Evolutionary conservation across 805 yeast species (phyloP), one percentile per base, ranked within the genome.

Genomic region (Lipomyces sp.): DNA sequence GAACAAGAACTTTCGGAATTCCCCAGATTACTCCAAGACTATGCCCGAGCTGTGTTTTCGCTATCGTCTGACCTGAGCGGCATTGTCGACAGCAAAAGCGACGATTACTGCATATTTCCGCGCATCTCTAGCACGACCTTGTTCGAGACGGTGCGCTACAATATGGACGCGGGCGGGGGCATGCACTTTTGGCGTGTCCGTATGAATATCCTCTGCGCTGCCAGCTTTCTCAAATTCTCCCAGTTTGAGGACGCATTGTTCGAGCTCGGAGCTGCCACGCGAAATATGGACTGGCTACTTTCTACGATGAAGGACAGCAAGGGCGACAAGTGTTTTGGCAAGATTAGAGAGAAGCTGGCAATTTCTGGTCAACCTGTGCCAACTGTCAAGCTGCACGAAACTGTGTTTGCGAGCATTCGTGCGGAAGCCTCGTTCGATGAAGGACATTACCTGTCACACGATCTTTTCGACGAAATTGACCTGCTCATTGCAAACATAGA

Each of bases 171-270:
- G 5, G 14, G 18, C 7, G 36, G 38, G 2, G 33, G 2, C 7
- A 33, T 50, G 18, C 28, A 32, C 2, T 46, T 51, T 14, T 51
- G 51, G 51, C 40, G 33, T 19, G 55, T 47, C 14, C 34, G 51
- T 16, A 14, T 37, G 19, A 5, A 23, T 23, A n/a, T 51, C 3
- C 18, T 51, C 18, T 37, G 45, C 31, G 43, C 55, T 5, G 34
- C 48, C n/a, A 24, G 39, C 4, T 47, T 39, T 28, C 10, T 43
- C 13, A 21, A 39, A 29, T 8, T 16, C 11, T 13, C 19, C 19
- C 21, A 38, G 21, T 28, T 38, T 13, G 55, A 51, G 8, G 11
- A 43, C 21, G 51, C 50, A 24, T 23, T 51, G 6, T 13, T 22
- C 8, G 37, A 34, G 24, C 36, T 51, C 14, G 55, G 55, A 10